Evolutionary conservation across 176 grass and related monocot species (phyloP).

Genomic region (Elymus sibiricus): DNA sequence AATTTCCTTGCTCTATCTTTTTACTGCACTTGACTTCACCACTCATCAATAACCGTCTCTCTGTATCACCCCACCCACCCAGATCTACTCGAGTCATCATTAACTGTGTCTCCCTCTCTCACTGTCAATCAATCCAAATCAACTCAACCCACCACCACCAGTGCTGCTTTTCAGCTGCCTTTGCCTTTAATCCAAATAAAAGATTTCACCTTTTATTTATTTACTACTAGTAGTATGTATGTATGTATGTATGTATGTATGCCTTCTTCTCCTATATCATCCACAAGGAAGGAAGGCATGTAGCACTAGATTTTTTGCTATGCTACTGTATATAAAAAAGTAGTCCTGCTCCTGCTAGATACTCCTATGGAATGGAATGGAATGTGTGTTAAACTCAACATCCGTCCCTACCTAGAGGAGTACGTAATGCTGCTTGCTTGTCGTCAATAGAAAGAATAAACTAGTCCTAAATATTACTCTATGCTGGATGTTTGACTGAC

Average conservation of each 20-base stretch:
- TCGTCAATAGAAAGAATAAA: slow-evolving; percentile 40
- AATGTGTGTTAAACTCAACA: too few species aligned
- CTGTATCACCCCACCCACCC: background rate
- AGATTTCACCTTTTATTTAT: background rate
- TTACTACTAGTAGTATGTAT: too few species aligned
- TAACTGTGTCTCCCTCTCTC: background rate
- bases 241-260: too few species aligned
- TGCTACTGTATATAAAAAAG: too few species aligned
- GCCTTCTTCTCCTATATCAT: too few species aligned
- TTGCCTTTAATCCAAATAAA: slow-evolving; percentile 34
- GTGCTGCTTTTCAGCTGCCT: slow-evolving; percentile 16
- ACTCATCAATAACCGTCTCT: background rate
- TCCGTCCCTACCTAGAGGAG: too few species aligned
- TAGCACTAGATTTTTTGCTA: too few species aligned
- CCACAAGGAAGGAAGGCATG: too few species aligned
- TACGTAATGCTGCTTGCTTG: too few species aligned
- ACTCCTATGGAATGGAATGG: too few species aligned
- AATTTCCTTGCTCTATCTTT: too few species aligned
- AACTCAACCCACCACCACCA: background rate
- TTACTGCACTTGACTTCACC: background rate
- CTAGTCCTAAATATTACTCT: slow-evolving; percentile 5
- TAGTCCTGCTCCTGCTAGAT: too few species aligned
- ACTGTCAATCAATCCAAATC: background rate
- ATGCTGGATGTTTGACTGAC: slow-evolving; percentile 27
- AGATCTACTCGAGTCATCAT: slow-evolving; percentile 24